Percentiles rank a stretch among this genome's conserved stretches.
These are phyloP conservation scores for Botrytis fabae DNA, from an alignment of 2,329 filamentous ascomycete genomes.

Conservation along the genomic window DNA sequence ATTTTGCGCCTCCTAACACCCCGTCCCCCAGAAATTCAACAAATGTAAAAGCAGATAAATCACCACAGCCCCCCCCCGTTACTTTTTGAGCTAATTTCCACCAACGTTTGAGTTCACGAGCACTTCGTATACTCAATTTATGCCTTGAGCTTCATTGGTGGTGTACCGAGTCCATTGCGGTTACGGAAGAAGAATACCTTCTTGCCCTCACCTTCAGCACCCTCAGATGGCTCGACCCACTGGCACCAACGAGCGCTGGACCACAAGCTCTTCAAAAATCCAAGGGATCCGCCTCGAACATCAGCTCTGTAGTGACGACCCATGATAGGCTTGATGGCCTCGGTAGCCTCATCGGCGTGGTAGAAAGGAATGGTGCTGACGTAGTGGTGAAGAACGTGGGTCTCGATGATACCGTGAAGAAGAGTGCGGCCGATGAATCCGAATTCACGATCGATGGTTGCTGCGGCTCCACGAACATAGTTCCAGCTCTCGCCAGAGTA, in stretches of 20 bases:
- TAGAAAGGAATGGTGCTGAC: slow-evolving; percentile 96
- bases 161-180: slow-evolving; percentile 74
- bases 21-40: background rate
- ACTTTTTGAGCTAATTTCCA: background rate
- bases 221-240: slow-evolving; percentile 92
- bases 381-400: slow-evolving; percentile 97
- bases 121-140: slow-evolving; percentile 23
- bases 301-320: slow-evolving; percentile 91
- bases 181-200: slow-evolving; percentile 97
- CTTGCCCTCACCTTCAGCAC: slow-evolving; percentile 76
- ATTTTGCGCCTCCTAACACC: slow-evolving; percentile 4
- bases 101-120: background rate
- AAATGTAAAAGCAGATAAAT: slow-evolving; percentile 1
- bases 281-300: slow-evolving; percentile 70
- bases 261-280: slow-evolving; percentile 85
- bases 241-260: slow-evolving; percentile 83
- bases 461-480: slow-evolving; percentile 88
- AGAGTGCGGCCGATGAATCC: slow-evolving; percentile 76
- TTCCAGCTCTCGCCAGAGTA: slow-evolving; percentile 87
- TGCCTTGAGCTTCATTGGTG: slow-evolving; percentile 35
- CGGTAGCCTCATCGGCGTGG: slow-evolving; percentile 88
- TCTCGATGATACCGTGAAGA: slow-evolving; percentile 22
- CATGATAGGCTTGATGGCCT: slow-evolving; percentile 94
- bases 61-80: slow-evolving; percentile 1
- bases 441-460: slow-evolving; percentile 96